Base-by-base conservation (phyloP, 2,329 filamentous ascomycete species). In the Botryotinia convoluta region DNA sequence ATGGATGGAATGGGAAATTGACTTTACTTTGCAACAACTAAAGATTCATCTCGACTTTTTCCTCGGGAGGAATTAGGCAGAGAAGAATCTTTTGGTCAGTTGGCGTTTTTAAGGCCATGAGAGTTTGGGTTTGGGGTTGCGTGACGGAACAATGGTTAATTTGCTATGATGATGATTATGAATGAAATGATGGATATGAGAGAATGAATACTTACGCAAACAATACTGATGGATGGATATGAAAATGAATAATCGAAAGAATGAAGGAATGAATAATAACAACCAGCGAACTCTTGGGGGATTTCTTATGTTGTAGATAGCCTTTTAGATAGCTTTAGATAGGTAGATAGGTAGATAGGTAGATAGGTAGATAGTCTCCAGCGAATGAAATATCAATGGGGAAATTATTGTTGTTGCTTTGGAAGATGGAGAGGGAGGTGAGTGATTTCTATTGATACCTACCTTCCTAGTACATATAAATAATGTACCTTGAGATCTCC, bases 331-430 rank as follows among this genome's bases (percentile, higher is more conserved):
- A 51, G 42, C n/a, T n/a, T 10, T 63, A 63, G 39, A 44, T 63
- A 62, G 26, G 14, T 62, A 62, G 60, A 44, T 48, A 51, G 42
- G 26, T 63, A 63, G 39, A 44, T 63, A 62, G 26, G 14, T 62
- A 62, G 60, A 44, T 63, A 62, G 35, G 59, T 61, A 62, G 60
- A 62, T 62, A 62, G 61, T 63, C 61, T 32, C 35, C 39, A 22
- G 39, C 39, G 14, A 37, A 54, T 39, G 32, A 29, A 54, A 37
- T 39, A 26, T 29, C 32, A 39, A 39, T 51, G 44, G 45, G 18
- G 32, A 51, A 37, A n/a, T n/a, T 39, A 18, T 8, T 18, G 26
- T 9, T 48, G 3, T 1, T n/a, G 4, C n/a, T 51, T n/a, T 4
- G 12, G 4, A 16, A n/a, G 26, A n/a, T 14, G 48, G 1, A 54